Evolutionary conservation across 768 basidiomycete genomes (phyloP).

Genomic region (Kwoniella newhampshirensis): DNA sequence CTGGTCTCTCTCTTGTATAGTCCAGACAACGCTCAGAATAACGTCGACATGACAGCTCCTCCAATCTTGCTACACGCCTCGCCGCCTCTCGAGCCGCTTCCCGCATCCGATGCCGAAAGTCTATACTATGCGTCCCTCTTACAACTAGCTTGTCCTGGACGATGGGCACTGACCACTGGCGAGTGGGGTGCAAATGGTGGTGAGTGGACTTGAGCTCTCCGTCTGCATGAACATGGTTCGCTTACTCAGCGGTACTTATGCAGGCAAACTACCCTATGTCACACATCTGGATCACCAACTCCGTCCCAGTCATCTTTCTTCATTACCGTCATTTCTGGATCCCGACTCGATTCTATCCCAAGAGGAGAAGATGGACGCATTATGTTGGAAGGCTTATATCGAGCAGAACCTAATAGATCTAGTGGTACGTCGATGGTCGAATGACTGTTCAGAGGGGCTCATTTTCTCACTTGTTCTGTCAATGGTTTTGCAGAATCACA

Average conservation of each 20-base stretch:
- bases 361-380: constrained; percentile 25
- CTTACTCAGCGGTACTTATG: background rate
- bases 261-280: constrained; percentile 40
- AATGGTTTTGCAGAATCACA: constrained; percentile 33
- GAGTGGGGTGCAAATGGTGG: constrained; percentile 31
- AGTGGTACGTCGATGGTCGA: constrained; percentile 22
- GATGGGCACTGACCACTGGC: constrained; percentile 26
- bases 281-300: constrained; percentile 32
- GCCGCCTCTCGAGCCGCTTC: constrained; percentile 27
- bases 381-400: constrained; percentile 40
- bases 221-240: background rate
- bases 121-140: constrained; percentile 32
- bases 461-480: too few species aligned
- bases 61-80: constrained; percentile 31
- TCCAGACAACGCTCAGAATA: background rate
- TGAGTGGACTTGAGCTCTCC: constrained; percentile 3
- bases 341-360: constrained; percentile 23
- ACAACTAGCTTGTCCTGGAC: constrained; percentile 27
- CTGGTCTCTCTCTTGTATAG: too few species aligned
- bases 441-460: background rate
- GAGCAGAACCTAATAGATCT: constrained; percentile 39
- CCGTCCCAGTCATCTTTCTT: constrained; percentile 19
- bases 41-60: constrained; percentile 4
- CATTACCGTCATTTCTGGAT: constrained; percentile 27
- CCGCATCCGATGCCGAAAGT: constrained; percentile 31